phyloP scores from a whole-genome alignment of 495 filamentous ascomycete species.

The Evernia prunastri region DNA sequence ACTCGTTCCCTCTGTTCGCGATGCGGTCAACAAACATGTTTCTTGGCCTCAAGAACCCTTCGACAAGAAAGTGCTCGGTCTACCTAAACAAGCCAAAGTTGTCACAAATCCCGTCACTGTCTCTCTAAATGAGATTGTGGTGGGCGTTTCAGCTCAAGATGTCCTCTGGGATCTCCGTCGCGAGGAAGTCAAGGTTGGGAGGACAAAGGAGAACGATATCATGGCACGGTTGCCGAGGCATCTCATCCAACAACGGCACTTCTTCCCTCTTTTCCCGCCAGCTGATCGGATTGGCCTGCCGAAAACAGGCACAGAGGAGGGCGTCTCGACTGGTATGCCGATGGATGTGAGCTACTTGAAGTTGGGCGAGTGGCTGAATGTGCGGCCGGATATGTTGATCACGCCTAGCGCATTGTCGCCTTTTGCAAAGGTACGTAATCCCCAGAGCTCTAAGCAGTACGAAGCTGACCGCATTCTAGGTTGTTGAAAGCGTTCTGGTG shows the following conservation, averaged over 20 bases:
- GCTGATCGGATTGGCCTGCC: conserved; percentile 58
- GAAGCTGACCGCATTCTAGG: conserved; percentile 40
- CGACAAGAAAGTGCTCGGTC: conserved; percentile 58
- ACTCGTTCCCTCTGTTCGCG: conserved; percentile 79
- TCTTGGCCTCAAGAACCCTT: conserved; percentile 88
- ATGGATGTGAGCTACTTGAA: conserved; percentile 82
- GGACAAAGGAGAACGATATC: conserved; percentile 49
- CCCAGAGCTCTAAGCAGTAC: neutral
- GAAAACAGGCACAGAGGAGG: conserved; percentile 51
- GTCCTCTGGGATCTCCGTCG: conserved; percentile 68
- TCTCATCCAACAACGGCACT: conserved; percentile 82
- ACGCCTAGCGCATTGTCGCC: conserved; percentile 75
- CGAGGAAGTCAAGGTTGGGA: conserved; percentile 63
- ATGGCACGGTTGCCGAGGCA: conserved; percentile 63
- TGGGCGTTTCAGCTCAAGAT: conserved; percentile 79
- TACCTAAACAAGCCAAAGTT: conserved; percentile 66
- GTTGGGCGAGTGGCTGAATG: conserved; percentile 81
- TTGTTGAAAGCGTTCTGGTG: conserved; percentile 75
- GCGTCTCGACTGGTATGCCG: conserved; percentile 60
- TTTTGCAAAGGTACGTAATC: conserved; percentile 69
- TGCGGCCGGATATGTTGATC: conserved; percentile 77
- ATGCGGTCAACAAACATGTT: conserved; percentile 73
- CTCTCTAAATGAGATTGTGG: conserved; percentile 72
- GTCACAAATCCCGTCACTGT: conserved; percentile 86
- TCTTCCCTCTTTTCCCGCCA: conserved; percentile 82